Conservation (phyloP, 2,329 filamentous ascomycete species). For the Albophoma yamanashiensis region DNA sequence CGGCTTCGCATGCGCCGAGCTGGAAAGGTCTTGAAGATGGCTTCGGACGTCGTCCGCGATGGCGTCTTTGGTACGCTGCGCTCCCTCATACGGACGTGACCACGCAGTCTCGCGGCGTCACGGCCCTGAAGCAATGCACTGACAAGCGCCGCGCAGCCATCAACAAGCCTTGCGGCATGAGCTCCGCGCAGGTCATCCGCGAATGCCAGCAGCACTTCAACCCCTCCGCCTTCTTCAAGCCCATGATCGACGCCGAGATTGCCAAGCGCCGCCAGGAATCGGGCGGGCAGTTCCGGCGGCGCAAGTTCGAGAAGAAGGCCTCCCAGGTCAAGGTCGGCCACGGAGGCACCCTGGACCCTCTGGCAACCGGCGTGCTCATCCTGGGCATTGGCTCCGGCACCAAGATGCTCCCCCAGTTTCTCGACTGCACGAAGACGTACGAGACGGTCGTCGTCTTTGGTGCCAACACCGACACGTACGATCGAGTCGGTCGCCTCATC, state of each 20-base stretch:
- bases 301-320: slow-evolving; percentile 44
- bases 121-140: neutral
- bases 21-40: slow-evolving; percentile 35
- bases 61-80: slow-evolving; percentile 44
- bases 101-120: neutral
- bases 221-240: slow-evolving; percentile 66
- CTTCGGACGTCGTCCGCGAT: slow-evolving; percentile 40
- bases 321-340: slow-evolving; percentile 87
- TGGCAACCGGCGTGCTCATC: slow-evolving; percentile 88
- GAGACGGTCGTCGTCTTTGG: slow-evolving; percentile 86
- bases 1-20: slow-evolving; percentile 18
- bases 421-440: slow-evolving; percentile 87
- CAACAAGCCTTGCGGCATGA: slow-evolving; percentile 81
- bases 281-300: slow-evolving; percentile 48
- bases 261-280: slow-evolving; percentile 44
- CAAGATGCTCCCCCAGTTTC: slow-evolving; percentile 67
- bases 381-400: slow-evolving; percentile 81
- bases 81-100: neutral
- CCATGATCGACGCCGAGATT: slow-evolving; percentile 59
- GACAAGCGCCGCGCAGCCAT: slow-evolving; percentile 48
- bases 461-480: slow-evolving; percentile 86
- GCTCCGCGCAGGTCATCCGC: slow-evolving; percentile 84
- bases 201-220: slow-evolving; percentile 80
- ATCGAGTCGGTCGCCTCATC: slow-evolving; percentile 74
- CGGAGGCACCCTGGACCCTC: slow-evolving; percentile 87